Percentiles rank a stretch among this genome's conserved stretches.
These are phyloP conservation scores for Coemansia sp. DNA, from an alignment of 192 early-diverging fungal species.

Conservation along the genomic window DNA sequence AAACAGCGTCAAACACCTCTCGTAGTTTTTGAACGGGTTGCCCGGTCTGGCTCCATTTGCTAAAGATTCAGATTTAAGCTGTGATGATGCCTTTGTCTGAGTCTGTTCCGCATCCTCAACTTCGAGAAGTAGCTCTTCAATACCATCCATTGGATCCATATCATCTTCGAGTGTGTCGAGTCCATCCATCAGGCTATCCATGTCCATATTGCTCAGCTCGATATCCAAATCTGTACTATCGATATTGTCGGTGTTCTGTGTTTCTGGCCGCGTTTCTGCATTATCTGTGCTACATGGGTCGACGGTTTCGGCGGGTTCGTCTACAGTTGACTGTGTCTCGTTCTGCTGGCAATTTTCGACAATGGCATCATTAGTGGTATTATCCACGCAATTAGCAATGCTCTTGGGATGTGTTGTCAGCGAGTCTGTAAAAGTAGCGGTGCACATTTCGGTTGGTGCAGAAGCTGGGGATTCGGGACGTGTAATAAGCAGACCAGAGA, in stretches of 20 bases:
- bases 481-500: slow-evolving; percentile 28
- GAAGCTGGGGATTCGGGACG: neutral
- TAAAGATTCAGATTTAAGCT: neutral
- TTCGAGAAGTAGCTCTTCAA: slow-evolving; percentile 22
- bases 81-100: neutral
- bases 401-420: neutral
- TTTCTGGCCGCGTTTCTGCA: neutral
- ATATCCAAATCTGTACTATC: slow-evolving; percentile 15
- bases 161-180: slow-evolving; percentile 15
- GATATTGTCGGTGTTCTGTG: neutral
- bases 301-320: neutral
- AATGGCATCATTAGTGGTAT: neutral
- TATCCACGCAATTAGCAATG: neutral
- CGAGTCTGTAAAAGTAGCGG: neutral
- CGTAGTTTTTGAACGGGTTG: slow-evolving; percentile 15
- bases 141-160: slow-evolving; percentile 7
- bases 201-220: slow-evolving; percentile 28
- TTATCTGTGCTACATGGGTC: too few species aligned
- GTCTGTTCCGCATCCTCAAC: neutral
- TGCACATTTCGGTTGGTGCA: too few species aligned
- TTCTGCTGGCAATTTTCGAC: neutral
- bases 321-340: neutral
- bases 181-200: slow-evolving; percentile 29
- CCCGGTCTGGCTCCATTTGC: neutral
- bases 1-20: slow-evolving; percentile 38